Evolutionary conservation across 768 basidiomycete species (phyloP), one percentile per base, ranked within the genome.

Genomic region (Macrocybe gigantea): DNA sequence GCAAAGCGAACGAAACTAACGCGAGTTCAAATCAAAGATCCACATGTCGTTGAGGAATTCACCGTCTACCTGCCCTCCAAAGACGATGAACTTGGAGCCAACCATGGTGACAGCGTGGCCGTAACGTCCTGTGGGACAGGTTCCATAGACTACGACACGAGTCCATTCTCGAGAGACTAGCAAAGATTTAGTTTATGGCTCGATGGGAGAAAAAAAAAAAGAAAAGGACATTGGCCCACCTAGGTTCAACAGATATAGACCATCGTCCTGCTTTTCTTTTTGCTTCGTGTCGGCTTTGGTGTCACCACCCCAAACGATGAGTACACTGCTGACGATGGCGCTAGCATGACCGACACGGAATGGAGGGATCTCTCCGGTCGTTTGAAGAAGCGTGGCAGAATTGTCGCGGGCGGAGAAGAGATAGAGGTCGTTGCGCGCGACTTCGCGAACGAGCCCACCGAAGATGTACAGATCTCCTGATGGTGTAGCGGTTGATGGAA

Each of bases 231-330:
- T 35, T 34, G 34, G 74, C 88, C 56, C 62, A 94, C 95, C 84
- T 34, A 97, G 79, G 64, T 98, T 98, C 41, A 99, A 74, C 7
- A 99, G 74, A 73, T 98, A 98, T 38, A 98, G 71, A 0, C 82
- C 87, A 64, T 97, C 91, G 62, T 98, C 96, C 67, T 93, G 89
- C 55, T 78, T 82, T 51, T 93, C 92, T 55, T 74, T 78, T 32
- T 75, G 69, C 64, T 72, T 78, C 15, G 72, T 70, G 56, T 85
- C 84, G 10, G 83, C 80, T 67, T 92, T 94, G 3, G 94, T 97
- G 62, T 99, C 96, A 22, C 95, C 96, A 32, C 96, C 96, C 96
- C 96, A 99, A 3, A 97, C 86, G 50, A 98, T 88, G 50, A 99
- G 73, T 43, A 97, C 95, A 60, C 88, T 93, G 64, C 93, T 92